phyloP scores from a whole-genome alignment of 108 stramenopile genomes.

The Conticribra guillardii region DNA sequence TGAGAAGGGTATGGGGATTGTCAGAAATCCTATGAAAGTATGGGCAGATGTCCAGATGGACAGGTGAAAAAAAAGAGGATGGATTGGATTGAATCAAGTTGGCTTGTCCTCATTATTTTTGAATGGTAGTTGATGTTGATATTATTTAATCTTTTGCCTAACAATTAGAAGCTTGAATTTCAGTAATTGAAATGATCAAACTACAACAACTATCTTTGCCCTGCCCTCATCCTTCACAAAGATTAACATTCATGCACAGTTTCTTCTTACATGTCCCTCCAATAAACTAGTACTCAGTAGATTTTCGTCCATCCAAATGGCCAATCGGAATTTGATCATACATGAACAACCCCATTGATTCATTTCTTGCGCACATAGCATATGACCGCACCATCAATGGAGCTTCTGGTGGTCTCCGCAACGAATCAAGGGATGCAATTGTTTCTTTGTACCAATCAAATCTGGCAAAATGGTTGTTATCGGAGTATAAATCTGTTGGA shows the following conservation, averaged over 20 bases:
- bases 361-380: not conserved
- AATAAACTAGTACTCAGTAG: too few species aligned
- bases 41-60: not conserved
- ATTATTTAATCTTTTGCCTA: too few species aligned
- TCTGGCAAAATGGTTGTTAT: constrained; percentile 31
- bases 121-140: too few species aligned
- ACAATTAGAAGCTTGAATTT: too few species aligned
- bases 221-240: too few species aligned
- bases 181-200: too few species aligned
- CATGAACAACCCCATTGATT: constrained; percentile 18
- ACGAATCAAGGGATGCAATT: constrained; percentile 7
- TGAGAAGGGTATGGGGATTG: constrained; percentile 50
- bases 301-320: constrained; percentile 37
- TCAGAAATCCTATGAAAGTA: constrained; percentile 22
- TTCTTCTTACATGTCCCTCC: too few species aligned
- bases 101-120: too few species aligned
- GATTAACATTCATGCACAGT: too few species aligned
- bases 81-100: too few species aligned
- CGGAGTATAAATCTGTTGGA: constrained; percentile 23
- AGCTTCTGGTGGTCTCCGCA: constrained; percentile 20
- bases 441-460: constrained; percentile 32
- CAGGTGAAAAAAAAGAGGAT: not conserved
- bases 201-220: too few species aligned
- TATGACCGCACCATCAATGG: constrained; percentile 11
- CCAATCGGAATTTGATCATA: constrained; percentile 7